Evolutionary conservation across 257 asterid species (phyloP).

Genomic region (Solanum chaucha): DNA sequence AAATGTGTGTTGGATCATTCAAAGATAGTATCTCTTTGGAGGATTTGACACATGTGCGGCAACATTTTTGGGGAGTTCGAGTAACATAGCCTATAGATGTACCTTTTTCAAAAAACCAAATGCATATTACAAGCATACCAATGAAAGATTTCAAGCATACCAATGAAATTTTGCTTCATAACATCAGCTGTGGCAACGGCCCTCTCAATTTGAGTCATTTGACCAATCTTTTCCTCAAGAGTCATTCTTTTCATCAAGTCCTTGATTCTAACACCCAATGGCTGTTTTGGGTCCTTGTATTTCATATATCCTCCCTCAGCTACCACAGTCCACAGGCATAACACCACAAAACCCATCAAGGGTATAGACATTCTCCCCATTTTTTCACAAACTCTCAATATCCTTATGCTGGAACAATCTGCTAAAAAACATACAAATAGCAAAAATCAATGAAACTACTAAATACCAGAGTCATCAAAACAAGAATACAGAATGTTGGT

Average conservation of each 20-base stretch:
- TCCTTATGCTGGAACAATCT: background rate
- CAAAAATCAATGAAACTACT: background rate
- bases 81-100: background rate
- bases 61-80: background rate
- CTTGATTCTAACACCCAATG: slow-evolving; percentile 40
- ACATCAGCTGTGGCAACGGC: slow-evolving; percentile 46
- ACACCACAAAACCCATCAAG: slow-evolving; percentile 15
- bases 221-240: slow-evolving; percentile 80
- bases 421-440: background rate
- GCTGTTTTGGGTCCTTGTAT: slow-evolving; percentile 67
- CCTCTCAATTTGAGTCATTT: slow-evolving; percentile 83
- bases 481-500: too few species aligned
- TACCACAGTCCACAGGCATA: slow-evolving; percentile 24
- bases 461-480: background rate
- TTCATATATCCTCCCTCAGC: slow-evolving; percentile 42
- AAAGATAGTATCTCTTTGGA: background rate
- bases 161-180: slow-evolving; percentile 51
- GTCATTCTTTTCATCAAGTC: slow-evolving; percentile 69
- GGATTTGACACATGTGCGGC: background rate
- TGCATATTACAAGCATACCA: slow-evolving; percentile 25
- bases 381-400: background rate
- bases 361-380: slow-evolving; percentile 9
- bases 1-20: background rate
- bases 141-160: slow-evolving; percentile 36
- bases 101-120: background rate